Evolutionary conservation across 192 early-diverging fungal species (phyloP), one percentile per base, ranked within the genome.

Genomic region (Lobosporangium transversale): DNA sequence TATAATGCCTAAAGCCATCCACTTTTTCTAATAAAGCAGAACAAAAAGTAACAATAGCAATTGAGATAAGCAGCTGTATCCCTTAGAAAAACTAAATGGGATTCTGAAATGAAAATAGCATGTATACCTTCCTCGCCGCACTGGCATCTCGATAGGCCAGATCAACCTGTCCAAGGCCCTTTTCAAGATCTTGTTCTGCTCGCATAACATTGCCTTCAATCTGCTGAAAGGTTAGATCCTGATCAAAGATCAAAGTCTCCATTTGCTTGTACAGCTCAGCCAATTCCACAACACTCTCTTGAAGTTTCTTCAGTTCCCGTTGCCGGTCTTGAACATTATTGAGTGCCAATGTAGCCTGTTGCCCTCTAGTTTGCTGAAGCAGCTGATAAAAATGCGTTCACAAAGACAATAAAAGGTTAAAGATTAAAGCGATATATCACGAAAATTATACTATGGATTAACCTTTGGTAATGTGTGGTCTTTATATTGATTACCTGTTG

Each of bases 271-370:
- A 76, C 17, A 76, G 26, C 11, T 76, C 53, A 0, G 62, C 47
- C 5, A 76, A 18, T n/a, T 76, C 73, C 15, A 76, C 47, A 4
- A 76, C 31, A 21, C 65, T 76, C 40, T 76, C 49, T 44, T 76
- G 73, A 1, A 76, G 48, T 4, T 27, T 43, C 2, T 67, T 57
- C n/a, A 76, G 26, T 56, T 76, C 73, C 1, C 59, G 50, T 4
- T 76, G 73, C 35, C 73, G 73, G 15, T 32, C 54, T 29, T 76
- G 73, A 29, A 76, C 73, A 48, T 50, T 37, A 45, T 62, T 74
- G 55, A 74, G 30, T 18, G 73, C 65, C 4, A 55, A 33, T 17
- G 42, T 14, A 23, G 71, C 71, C 24, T 75, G 71, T 18, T 75
- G 71, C 24, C 64, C 58, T 47, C 73, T 53, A 21, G 64, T 58